Evolutionary conservation across 1,284 basidiomycete species (phyloP), one percentile per base, ranked within the genome.

Genomic region (Ganoderma lucidum): DNA sequence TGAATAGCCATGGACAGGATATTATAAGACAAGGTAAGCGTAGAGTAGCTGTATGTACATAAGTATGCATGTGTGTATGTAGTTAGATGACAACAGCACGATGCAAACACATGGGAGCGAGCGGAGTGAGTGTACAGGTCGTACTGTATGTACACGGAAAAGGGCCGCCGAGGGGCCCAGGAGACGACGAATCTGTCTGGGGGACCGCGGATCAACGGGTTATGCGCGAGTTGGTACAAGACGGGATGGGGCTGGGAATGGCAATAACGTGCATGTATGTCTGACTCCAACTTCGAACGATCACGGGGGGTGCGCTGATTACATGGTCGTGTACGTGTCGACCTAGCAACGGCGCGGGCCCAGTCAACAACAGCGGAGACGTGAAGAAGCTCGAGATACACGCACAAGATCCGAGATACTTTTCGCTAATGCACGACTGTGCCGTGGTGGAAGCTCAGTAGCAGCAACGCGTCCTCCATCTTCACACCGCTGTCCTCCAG

Each of bases 361-460:
- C 28, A 41, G 56, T 39, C 35, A 39, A 35, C 8, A 59, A 62
- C 53, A 51, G 23, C 48, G 48, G 23, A 4, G 23, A 51, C n/a
- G 45, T 48, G 48, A 28, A 51, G 48, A 51, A 28, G 19, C 8
- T 12, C 48, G 28, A 37, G 28, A 58, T 10, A 41, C 6, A 63
- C 68, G 67, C 56, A 70, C 66, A 64, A 23, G n/a, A 58, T 64
- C 62, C 28, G 35, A 44, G 45, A 67, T 69, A 69, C 64, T 72
- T 69, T 69, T 68, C 68, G 63, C 83, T 83, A 89, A 71, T 86
- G 88, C 75, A 87, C 85, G 73, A 84, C 82, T 73, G 89, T 88
- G 62, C 72, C 65, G 48, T 89, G 87, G 75, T 91, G 89, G 81
- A 93, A 93, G 77, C 88, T 88, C 71, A 93, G 82, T 63, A 93